Evolutionary conservation across 2,329 filamentous ascomycete genomes (phyloP).

Genomic region (Nemania sp.): DNA sequence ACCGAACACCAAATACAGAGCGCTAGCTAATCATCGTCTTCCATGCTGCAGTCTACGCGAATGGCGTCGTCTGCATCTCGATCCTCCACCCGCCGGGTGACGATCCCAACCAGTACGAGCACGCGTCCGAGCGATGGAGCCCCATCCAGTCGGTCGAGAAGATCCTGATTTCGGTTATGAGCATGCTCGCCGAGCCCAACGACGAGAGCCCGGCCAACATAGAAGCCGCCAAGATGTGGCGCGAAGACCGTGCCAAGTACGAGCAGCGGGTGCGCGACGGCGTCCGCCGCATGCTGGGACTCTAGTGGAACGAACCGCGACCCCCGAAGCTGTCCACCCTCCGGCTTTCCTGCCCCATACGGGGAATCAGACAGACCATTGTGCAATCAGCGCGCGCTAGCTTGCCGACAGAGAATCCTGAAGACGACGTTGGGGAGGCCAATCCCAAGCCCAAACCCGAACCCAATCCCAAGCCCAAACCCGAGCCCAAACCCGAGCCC

Average conservation of each 20-base stretch:
- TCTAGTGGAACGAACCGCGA: constrained; percentile 49
- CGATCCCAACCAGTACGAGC: constrained; percentile 98
- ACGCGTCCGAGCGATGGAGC: constrained; percentile 92
- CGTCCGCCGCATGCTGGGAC: constrained; percentile 75
- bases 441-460: background rate
- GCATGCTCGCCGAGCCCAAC: constrained; percentile 96
- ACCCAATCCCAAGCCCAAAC: too few species aligned
- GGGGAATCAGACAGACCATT: constrained; percentile 14
- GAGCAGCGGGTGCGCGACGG: constrained; percentile 83
- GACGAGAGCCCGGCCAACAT: constrained; percentile 96
- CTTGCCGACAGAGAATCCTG: background rate
- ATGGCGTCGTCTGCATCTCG: constrained; percentile 94
- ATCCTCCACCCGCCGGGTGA: constrained; percentile 96
- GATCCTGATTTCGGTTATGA: constrained; percentile 96
- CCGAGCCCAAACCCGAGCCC: too few species aligned
- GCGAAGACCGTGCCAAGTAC: constrained; percentile 80
- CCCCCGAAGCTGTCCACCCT: constrained; percentile 10
- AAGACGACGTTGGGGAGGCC: background rate
- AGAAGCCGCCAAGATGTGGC: constrained; percentile 95
- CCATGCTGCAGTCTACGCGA: constrained; percentile 74
- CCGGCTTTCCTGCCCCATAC: background rate
- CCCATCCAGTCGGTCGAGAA: constrained; percentile 98
- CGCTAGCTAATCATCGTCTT: constrained; percentile 3
- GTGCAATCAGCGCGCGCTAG: background rate
- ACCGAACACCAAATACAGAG: background rate